Conservation (phyloP, 139 green algal species). For the Eudorina sp. region DNA sequence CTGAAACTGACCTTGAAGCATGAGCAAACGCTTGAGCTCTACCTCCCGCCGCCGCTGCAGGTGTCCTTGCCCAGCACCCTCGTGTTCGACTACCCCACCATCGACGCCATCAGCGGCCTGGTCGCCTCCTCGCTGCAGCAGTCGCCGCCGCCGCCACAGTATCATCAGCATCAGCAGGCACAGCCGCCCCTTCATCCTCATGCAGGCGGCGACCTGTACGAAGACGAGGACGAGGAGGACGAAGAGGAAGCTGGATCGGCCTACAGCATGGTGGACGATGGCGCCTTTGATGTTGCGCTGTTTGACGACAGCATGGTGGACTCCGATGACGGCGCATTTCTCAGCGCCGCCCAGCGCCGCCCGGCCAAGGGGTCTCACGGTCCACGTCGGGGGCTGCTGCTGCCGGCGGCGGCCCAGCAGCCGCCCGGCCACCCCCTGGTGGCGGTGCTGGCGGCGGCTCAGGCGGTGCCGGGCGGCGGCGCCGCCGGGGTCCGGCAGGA, state of each 20-base stretch:
- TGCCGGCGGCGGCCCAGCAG: background rate
- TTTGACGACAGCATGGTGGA: too few species aligned
- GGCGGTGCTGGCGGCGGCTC: background rate
- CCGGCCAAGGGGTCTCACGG: too few species aligned
- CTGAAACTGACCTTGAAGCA: background rate
- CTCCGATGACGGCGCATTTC: too few species aligned
- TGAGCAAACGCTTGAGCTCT: too few species aligned
- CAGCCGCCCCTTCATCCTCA: background rate
- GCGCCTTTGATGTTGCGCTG: too few species aligned
- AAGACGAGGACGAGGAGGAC: background rate
- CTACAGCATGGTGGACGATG: too few species aligned
- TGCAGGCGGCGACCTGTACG: background rate
- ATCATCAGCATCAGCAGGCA: background rate
- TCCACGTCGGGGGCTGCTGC: too few species aligned
- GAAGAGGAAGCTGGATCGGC: background rate
- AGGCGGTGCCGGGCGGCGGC: background rate
- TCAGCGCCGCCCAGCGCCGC: too few species aligned
- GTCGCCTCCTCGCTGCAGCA: background rate
- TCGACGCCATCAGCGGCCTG: slow-evolving; percentile 56
- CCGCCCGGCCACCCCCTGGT: background rate
- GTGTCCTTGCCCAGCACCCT: slow-evolving; percentile 77
- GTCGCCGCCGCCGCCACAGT: too few species aligned
- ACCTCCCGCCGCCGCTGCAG: slow-evolving; percentile 42
- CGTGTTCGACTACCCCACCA: slow-evolving; percentile 81
- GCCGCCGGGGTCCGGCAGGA: background rate